A percentile compares a stretch with the other conserved stretches of the same genome.
Evolutionary conservation across 176 grass and related monocot species (phyloP).

Genomic region (Panicum miliaceum): DNA sequence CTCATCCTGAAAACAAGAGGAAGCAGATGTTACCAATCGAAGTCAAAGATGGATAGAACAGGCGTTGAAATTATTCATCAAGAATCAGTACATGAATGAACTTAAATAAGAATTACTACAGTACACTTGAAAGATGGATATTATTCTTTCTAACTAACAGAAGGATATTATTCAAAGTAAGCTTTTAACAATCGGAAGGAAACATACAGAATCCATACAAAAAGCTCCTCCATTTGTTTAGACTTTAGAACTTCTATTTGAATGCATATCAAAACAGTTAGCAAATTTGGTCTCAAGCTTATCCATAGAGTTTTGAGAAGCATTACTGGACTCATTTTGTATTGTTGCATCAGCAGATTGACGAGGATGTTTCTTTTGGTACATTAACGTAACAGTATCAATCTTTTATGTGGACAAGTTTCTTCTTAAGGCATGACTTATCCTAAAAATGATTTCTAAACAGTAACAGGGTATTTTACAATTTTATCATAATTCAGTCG

Average conservation of each 20-base stretch:
- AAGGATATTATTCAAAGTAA: not conserved
- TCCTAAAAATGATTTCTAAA: conserved; percentile 7
- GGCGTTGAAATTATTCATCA: not conserved
- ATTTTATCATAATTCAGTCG: not conserved
- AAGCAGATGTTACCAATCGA: conserved; percentile 16
- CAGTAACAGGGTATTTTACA: not conserved
- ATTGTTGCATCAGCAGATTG: conserved; percentile 11
- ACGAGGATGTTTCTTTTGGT: not conserved
- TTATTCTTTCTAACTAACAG: not conserved
- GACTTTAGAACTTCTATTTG: not conserved
- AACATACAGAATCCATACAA: not conserved
- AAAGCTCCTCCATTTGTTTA: not conserved
- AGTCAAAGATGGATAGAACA: not conserved
- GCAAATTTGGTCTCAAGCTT: not conserved
- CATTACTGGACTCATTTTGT: not conserved
- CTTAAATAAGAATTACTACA: conserved; percentile 12
- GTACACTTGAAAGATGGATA: not conserved
- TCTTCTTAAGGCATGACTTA: not conserved
- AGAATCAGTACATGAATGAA: not conserved
- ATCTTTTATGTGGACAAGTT: not conserved
- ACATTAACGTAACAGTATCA: not conserved
- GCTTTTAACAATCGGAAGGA: not conserved
- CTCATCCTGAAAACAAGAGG: conserved; percentile 71
- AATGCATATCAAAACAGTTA: not conserved
- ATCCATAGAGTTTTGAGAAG: not conserved